These are phyloP conservation scores for Trichomonas vaginalis DNA, from an alignment of 208 protist species.

Conservation along the genomic window DNA sequence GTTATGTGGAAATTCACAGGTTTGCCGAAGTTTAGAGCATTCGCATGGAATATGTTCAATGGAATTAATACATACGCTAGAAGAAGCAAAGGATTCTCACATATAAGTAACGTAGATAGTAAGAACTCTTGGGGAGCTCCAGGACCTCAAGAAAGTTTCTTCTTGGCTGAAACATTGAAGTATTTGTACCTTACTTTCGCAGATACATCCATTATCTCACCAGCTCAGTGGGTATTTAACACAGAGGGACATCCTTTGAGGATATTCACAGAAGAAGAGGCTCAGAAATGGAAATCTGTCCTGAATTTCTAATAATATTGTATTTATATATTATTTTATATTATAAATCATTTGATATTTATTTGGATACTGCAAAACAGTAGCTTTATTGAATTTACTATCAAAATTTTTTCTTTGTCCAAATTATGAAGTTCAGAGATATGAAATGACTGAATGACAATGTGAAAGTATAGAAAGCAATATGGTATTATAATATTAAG, in stretches of 20 bases:
- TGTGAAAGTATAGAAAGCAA: too few relatives aligned
- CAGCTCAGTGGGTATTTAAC: conserved; percentile 67
- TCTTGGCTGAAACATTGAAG: conserved; percentile 67
- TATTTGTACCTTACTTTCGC: conserved; percentile 64
- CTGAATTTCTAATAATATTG: too few relatives aligned
- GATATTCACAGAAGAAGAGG: not conserved
- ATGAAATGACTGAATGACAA: too few relatives aligned
- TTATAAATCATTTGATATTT: too few relatives aligned
- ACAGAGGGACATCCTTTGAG: conserved; percentile 61
- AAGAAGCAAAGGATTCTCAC: conserved; percentile 34
- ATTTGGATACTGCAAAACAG: too few relatives aligned
- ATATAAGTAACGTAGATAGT: conserved; percentile 29
- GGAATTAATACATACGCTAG: conserved; percentile 41
- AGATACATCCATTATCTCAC: conserved; percentile 37
- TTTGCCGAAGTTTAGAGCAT: conserved; percentile 48
- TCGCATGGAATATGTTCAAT: conserved; percentile 52
- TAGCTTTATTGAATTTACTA: too few relatives aligned
- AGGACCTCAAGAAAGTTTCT: conserved; percentile 63
- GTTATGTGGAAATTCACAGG: conserved; percentile 34
- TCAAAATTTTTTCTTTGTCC: too few relatives aligned
- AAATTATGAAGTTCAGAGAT: too few relatives aligned
- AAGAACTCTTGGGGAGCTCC: not conserved
- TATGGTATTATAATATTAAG: too few relatives aligned
- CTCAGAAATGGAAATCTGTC: not conserved
- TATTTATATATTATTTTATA: too few relatives aligned